Evolutionary conservation across 2,329 filamentous ascomycete species (phyloP).

Genomic region (Clarireedia homoeocarpa): DNA sequence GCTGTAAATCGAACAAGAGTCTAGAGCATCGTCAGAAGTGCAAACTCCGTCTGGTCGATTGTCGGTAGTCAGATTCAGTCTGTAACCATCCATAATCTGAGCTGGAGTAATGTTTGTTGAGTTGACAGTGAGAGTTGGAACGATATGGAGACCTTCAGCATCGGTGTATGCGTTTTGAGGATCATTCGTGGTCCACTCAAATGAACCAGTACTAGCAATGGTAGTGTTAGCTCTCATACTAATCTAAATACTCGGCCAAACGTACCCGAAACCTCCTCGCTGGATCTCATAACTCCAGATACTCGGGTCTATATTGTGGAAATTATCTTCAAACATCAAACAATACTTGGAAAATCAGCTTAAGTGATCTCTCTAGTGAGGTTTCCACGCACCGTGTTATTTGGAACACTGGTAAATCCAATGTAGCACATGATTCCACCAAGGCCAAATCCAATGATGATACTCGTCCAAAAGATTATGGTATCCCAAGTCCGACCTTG

Average conservation of each 20-base stretch:
- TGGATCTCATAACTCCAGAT: conserved; percentile 41
- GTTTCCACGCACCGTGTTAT: not conserved
- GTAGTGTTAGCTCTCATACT: too few species aligned
- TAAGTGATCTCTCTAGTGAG: not conserved
- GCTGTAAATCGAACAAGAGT: conserved; percentile 31
- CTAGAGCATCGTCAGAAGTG: conserved; percentile 32
- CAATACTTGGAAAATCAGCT: conserved; percentile 35
- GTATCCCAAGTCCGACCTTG: conserved; percentile 9
- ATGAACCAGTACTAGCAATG: conserved; percentile 35
- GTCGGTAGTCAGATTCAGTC: conserved; percentile 37
- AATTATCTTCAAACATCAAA: conserved; percentile 40
- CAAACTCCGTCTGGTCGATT: conserved; percentile 30
- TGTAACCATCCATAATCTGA: conserved; percentile 34
- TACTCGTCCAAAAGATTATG: conserved; percentile 9
- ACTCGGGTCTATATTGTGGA: conserved; percentile 33
- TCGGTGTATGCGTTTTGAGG: conserved; percentile 40
- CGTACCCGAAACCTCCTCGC: conserved; percentile 10
- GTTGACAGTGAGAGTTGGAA: conserved; percentile 43
- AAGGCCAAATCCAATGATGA: conserved; percentile 7
- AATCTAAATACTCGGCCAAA: not conserved
- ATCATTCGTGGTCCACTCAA: conserved; percentile 47
- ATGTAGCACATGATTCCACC: conserved; percentile 11
- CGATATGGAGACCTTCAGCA: conserved; percentile 43
- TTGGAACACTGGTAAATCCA: conserved; percentile 6
- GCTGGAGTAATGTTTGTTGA: conserved; percentile 33